phyloP scores from a whole-genome alignment of 202 grass and related monocot species.

The Elaeis oleifera region DNA sequence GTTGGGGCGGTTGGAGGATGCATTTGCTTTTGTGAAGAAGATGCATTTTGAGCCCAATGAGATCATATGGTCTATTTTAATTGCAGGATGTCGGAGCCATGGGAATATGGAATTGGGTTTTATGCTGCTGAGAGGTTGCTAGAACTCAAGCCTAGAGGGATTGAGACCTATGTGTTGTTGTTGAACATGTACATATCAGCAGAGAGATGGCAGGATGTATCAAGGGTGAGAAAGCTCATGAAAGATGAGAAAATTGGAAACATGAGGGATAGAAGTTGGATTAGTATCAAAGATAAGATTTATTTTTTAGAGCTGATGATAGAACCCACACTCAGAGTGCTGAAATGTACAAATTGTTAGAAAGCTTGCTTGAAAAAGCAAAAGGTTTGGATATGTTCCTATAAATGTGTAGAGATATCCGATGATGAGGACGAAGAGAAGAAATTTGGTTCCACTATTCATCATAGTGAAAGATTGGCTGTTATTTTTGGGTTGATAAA shows the following conservation, averaged over 20 bases:
- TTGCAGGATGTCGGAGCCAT: slow-evolving; percentile 71
- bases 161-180: slow-evolving; percentile 70
- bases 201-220: slow-evolving; percentile 52
- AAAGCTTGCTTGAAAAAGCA: slow-evolving; percentile 55
- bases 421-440: slow-evolving; percentile 46
- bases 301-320: slow-evolving; percentile 60
- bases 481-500: slow-evolving; percentile 60
- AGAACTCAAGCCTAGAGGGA: slow-evolving; percentile 51
- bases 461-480: slow-evolving; percentile 88
- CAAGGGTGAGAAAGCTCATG: slow-evolving; percentile 55
- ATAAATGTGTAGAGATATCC: slow-evolving; percentile 44
- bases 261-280: slow-evolving; percentile 79
- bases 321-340: slow-evolving; percentile 34
- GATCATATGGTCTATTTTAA: slow-evolving; percentile 78
- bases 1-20: slow-evolving; percentile 56
- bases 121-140: slow-evolving; percentile 63
- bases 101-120: slow-evolving; percentile 72
- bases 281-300: slow-evolving; percentile 61
- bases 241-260: slow-evolving; percentile 55
- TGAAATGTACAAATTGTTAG: slow-evolving; percentile 42
- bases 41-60: slow-evolving; percentile 50
- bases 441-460: slow-evolving; percentile 26
- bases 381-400: slow-evolving; percentile 50
- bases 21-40: slow-evolving; percentile 53
- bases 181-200: slow-evolving; percentile 83